phyloP scores from a whole-genome alignment of 768 basidiomycete species.

The Hypholoma sublateritium region DNA sequence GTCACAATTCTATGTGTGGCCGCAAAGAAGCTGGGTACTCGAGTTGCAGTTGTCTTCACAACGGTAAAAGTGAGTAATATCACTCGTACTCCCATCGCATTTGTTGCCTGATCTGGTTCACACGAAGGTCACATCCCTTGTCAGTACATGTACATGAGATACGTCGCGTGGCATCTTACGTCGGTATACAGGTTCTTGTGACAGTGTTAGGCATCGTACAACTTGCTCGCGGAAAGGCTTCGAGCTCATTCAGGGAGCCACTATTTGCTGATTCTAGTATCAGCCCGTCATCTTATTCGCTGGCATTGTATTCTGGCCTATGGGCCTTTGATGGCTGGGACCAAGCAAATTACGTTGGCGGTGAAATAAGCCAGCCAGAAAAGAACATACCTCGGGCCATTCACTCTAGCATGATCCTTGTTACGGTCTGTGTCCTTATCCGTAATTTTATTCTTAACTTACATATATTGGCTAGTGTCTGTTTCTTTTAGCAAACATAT shows the following conservation, averaged over 20 bases:
- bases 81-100: neutral
- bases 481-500: slow-evolving; percentile 80
- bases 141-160: slow-evolving; percentile 31
- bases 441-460: neutral
- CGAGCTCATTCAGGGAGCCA: slow-evolving; percentile 64
- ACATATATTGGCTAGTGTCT: slow-evolving; percentile 45
- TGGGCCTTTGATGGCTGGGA: slow-evolving; percentile 99
- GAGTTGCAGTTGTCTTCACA: slow-evolving; percentile 86
- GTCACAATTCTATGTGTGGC: slow-evolving; percentile 81
- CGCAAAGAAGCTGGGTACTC: slow-evolving; percentile 74
- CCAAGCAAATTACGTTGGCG: slow-evolving; percentile 87
- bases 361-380: slow-evolving; percentile 79
- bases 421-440: slow-evolving; percentile 51
- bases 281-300: slow-evolving; percentile 82
- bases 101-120: neutral
- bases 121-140: slow-evolving; percentile 60
- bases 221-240: slow-evolving; percentile 67
- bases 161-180: neutral
- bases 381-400: slow-evolving; percentile 88
- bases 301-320: slow-evolving; percentile 93
- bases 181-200: slow-evolving; percentile 55
- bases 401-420: slow-evolving; percentile 86
- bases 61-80: slow-evolving; percentile 66
- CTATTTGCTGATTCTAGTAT: slow-evolving; percentile 72
- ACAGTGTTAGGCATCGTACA: slow-evolving; percentile 79